Evolutionary conservation across 2,329 filamentous ascomycete genomes (phyloP), one percentile per base, ranked within the genome.

Genomic region (Sphaerulina populicola): DNA sequence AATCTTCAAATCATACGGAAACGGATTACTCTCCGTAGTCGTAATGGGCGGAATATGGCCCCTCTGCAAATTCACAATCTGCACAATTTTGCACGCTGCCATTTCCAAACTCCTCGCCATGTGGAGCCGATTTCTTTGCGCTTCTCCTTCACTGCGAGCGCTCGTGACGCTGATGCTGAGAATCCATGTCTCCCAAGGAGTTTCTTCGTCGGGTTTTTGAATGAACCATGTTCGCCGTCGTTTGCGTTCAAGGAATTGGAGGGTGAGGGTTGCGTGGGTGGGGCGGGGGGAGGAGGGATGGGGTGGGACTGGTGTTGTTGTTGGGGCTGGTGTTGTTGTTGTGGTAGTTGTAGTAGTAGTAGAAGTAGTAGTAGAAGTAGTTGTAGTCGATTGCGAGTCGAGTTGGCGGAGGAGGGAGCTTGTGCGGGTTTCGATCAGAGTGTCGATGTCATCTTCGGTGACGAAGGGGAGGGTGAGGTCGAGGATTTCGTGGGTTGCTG

Each of bases 1-100:
- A 53, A 97, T 81, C 55, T 85, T 79, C 65, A 97, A 94, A 69
- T 90, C 85, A 70, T 94, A 97, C 0, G 91, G 91, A 65, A 97
- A 98, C 0, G 93, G 91, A 68, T 97, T 97, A 43, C 86, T 76
- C 56, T 91, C 88, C 65, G 83, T 89, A 18, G 89, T 93, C 7
- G 89, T 96, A 62, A 97, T 97, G 45, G 91, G 93, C 1, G 93
- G 93, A 59, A 98, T 97, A 69, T 97, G 93, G 64, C 94, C 88
- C 68, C 94, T 94, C 70, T 96, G 86, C 46, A 80, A 75, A 71
- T 94, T 94, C 62, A 88, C 89, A 48, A 87, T 85, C 56, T 82
- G 84, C 60, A 96, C 81, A 62, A 96, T 91, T 71, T 95, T 94
- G 18, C 75, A 94, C 81, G 86, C 86, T 6, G 89, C 87, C 55